Percentiles rank a stretch among this genome's conserved stretches.
These are phyloP conservation scores for Penicillium ucsense DNA, from an alignment of 495 filamentous ascomycete genomes.

Conservation along the genomic window DNA sequence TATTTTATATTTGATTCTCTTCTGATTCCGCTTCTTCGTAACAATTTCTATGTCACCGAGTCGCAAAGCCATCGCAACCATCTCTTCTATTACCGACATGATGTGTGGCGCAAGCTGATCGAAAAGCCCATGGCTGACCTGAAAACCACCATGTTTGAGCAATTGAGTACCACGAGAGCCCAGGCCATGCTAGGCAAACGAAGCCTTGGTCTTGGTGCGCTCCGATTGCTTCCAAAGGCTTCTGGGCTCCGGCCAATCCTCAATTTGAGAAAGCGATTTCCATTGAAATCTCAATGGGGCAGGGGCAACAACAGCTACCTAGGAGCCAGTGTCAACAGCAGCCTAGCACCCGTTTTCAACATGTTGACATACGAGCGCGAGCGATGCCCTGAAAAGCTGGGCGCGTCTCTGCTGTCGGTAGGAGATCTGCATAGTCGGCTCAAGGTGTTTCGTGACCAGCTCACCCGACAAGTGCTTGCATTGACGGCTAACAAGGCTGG, in stretches of 20 bases:
- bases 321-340: constrained; percentile 70
- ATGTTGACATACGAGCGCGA: constrained; percentile 70
- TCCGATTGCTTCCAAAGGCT: constrained; percentile 73
- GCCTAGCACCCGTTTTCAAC: constrained; percentile 64
- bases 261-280: constrained; percentile 61
- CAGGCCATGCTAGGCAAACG: constrained; percentile 48
- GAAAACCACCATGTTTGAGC: constrained; percentile 70
- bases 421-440: constrained; percentile 73
- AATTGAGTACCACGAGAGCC: constrained; percentile 52
- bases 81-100: constrained; percentile 91
- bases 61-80: constrained; percentile 70
- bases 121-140: constrained; percentile 62
- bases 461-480: constrained; percentile 4
- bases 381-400: constrained; percentile 51
- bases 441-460: constrained; percentile 50
- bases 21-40: constrained; percentile 75
- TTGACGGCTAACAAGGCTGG: not conserved
- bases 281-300: constrained; percentile 32
- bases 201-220: constrained; percentile 61
- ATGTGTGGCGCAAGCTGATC: constrained; percentile 71
- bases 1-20: constrained; percentile 92
- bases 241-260: constrained; percentile 69
- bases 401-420: constrained; percentile 69
- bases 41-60: constrained; percentile 91
- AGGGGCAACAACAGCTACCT: constrained; percentile 39